A percentile compares a stretch with the other conserved stretches of the same genome.
Evolutionary conservation across 2,329 filamentous ascomycete species (phyloP).

Genomic region (Laburnicola sp.): DNA sequence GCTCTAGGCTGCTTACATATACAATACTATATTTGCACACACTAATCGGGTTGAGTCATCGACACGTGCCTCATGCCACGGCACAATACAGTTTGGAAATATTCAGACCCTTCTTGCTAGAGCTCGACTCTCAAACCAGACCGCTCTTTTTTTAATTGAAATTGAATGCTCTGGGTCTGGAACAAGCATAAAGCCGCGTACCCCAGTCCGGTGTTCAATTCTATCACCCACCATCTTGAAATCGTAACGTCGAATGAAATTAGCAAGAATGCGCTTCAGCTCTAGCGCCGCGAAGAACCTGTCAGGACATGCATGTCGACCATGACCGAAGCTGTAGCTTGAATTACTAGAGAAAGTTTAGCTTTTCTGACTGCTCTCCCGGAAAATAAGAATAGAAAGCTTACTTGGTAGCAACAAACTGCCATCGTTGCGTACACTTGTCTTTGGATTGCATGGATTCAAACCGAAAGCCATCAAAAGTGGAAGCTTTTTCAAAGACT

Average conservation of each 20-base stretch:
- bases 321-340: not conserved
- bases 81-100: no score
- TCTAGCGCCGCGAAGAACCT: not conserved
- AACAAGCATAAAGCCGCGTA: not conserved
- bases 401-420: not conserved
- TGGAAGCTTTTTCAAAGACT: not conserved
- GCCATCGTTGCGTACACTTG: not conserved
- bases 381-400: not conserved
- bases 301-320: not conserved
- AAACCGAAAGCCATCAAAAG: not conserved
- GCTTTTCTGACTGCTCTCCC: not conserved
- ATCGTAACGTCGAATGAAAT: not conserved
- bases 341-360: not conserved
- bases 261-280: not conserved
- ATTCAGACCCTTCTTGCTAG: no score
- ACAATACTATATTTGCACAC: no score
- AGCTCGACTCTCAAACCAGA: no score
- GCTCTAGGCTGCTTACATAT: no score
- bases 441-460: not conserved
- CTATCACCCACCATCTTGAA: not conserved
- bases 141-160: constrained; percentile 16
- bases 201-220: not conserved
- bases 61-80: no score
- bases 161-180: not conserved
- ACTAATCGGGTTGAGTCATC: no score